Evolutionary conservation across 2,329 filamentous ascomycete species (phyloP).

Genomic region (Colletotrichum orchidophilum): DNA sequence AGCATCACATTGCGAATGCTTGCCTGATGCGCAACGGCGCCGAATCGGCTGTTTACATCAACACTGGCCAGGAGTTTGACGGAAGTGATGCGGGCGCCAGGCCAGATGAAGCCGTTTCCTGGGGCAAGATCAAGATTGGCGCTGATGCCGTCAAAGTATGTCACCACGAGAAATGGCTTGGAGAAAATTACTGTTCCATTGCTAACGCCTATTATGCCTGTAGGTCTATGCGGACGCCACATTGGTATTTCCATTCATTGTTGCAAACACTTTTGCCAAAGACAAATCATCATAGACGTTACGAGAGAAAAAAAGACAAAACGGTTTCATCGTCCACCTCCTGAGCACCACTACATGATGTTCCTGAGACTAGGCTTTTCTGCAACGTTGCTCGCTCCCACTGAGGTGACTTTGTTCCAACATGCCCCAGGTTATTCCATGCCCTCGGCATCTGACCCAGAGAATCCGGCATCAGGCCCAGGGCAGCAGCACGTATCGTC

Average conservation of each 20-base stretch:
- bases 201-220: background rate
- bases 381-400: background rate
- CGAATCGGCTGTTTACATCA: slow-evolving; percentile 96
- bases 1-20: slow-evolving; percentile 98
- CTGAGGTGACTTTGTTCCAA: background rate
- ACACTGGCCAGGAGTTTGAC: slow-evolving; percentile 97
- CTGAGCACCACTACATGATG: background rate
- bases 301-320: background rate
- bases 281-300: slow-evolving; percentile 42
- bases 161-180: slow-evolving; percentile 15
- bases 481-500: background rate
- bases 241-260: slow-evolving; percentile 72
- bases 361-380: background rate
- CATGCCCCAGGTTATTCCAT: background rate
- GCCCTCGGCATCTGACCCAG: background rate
- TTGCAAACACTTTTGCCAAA: slow-evolving; percentile 74
- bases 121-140: slow-evolving; percentile 95
- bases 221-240: slow-evolving; percentile 73
- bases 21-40: slow-evolving; percentile 98
- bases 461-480: background rate
- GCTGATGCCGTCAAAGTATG: slow-evolving; percentile 89
- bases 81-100: slow-evolving; percentile 95
- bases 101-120: slow-evolving; percentile 96
- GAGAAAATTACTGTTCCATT: background rate
- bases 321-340: background rate